Conservation (phyloP, 345 rosid genomes). For the Abelmoschus esculentus region DNA sequence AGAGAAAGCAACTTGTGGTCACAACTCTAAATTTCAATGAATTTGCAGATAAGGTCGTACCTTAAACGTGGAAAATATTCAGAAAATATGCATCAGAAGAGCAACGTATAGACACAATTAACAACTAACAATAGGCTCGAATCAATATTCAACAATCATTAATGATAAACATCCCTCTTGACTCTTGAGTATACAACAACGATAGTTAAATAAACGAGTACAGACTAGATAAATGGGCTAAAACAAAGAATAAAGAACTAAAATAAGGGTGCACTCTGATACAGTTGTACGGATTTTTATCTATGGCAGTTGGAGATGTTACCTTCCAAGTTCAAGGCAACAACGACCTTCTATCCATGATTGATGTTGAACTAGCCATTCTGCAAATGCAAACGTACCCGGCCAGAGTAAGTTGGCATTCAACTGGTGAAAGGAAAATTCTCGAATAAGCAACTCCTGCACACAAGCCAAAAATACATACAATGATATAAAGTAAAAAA, state of each 20-base stretch:
- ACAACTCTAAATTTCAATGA: background rate
- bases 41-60: background rate
- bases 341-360: slow-evolving; percentile 45
- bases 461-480: slow-evolving; percentile 16
- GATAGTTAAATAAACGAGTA: background rate
- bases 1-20: background rate
- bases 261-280: background rate
- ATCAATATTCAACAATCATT: background rate
- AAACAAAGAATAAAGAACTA: background rate
- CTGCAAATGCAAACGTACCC: slow-evolving; percentile 82
- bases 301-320: background rate
- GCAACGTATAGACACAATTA: background rate
- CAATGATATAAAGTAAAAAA: background rate
- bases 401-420: slow-evolving; percentile 99
- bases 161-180: background rate
- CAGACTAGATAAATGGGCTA: background rate
- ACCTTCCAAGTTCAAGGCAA: slow-evolving; percentile 93
- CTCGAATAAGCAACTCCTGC: slow-evolving; percentile 72
- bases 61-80: background rate
- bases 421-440: slow-evolving; percentile 80
- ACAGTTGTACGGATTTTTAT: background rate
- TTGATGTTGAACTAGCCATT: slow-evolving; percentile 65
- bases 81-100: background rate
- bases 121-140: background rate
- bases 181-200: background rate